Evolutionary conservation across 768 basidiomycete genomes (phyloP), one percentile per base, ranked within the genome.

Genomic region (Tylopilus balloui): DNA sequence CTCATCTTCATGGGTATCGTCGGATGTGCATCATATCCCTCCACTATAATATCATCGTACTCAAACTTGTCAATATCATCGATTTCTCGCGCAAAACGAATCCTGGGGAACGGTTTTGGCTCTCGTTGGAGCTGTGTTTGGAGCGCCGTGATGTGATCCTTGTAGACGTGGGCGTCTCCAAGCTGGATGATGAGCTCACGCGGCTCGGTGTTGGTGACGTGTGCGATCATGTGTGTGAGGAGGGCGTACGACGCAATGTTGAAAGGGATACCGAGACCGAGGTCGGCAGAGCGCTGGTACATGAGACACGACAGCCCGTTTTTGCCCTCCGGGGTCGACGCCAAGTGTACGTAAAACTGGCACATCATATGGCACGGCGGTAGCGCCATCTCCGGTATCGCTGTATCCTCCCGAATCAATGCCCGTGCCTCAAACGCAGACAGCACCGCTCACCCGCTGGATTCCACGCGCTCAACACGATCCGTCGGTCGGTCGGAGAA

Each of bases 321-420:
- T 55, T 80, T 84, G 15, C 74, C 59, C 13, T 69, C 58, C 1
- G 75, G 55, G 0, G 54, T 54, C 4, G 81, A 69, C 0, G 95
- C 88, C 29, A 95, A 83, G 62, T 92, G 87, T 29, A 99, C 95
- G 73, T 92, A 97, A 77, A 99, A 99, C 65, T 99, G 96, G 71
- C 93, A 97, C 69, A 98, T 86, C 83, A 98, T 87, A 70, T 98
- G 96, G 69, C 96, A 99, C 0, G 96, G 96, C 0, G 96, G 96
- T 0, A 99, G 81, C 0, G 96, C 96, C 96, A 98, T 99, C 32
- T 79, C 75, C 1, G 84, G 81, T 21, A 99, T 88, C 69, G 96
- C 95, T 97, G n/a, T n/a, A 11, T n/a, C 6, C 17, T 2, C n/a
- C 7, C 17, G 14, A 7, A 9, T 34, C 34, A 34, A 17, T 34